A percentile compares a stretch with the other conserved stretches of the same genome.
Evolutionary conservation across 2,329 filamentous ascomycete genomes (phyloP).

Genomic region (Claviceps humidiphila): DNA sequence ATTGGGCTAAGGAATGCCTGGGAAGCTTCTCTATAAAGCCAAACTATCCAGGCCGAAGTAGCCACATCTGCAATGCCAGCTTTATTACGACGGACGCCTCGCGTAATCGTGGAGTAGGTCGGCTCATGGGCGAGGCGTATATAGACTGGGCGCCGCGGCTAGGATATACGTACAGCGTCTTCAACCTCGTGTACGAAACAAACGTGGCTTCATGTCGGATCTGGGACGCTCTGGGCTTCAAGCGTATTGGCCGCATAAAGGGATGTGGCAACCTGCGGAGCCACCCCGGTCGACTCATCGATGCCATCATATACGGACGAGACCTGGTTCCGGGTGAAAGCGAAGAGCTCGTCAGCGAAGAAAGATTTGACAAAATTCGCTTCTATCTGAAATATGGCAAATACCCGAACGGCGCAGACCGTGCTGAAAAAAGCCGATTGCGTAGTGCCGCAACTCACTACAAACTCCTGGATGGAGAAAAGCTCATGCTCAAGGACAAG

Average conservation of each 20-base stretch:
- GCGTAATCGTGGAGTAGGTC: slow-evolving; percentile 60
- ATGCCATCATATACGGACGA: slow-evolving; percentile 67
- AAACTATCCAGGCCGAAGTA: slow-evolving; percentile 82
- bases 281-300: slow-evolving; percentile 53
- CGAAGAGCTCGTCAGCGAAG: slow-evolving; percentile 80
- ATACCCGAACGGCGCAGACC: slow-evolving; percentile 85
- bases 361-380: slow-evolving; percentile 96
- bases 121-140: slow-evolving; percentile 64
- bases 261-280: slow-evolving; percentile 57
- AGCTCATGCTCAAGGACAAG: slow-evolving; percentile 93
- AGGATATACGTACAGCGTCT: slow-evolving; percentile 84
- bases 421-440: slow-evolving; percentile 88
- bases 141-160: slow-evolving; percentile 67
- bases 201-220: slow-evolving; percentile 82
- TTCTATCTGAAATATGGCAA: slow-evolving; percentile 92
- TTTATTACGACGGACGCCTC: slow-evolving; percentile 63
- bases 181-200: slow-evolving; percentile 89
- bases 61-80: slow-evolving; percentile 78
- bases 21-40: slow-evolving; percentile 92
- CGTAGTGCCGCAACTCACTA: slow-evolving; percentile 92
- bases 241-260: slow-evolving; percentile 75
- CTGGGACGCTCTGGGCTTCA: slow-evolving; percentile 87
- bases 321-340: slow-evolving; percentile 45
- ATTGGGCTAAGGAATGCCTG: slow-evolving; percentile 71
- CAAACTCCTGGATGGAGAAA: slow-evolving; percentile 65